Evolutionary conservation across 352 stramenopile genomes (phyloP).

Genomic region (Phytophthora uliginosa): DNA sequence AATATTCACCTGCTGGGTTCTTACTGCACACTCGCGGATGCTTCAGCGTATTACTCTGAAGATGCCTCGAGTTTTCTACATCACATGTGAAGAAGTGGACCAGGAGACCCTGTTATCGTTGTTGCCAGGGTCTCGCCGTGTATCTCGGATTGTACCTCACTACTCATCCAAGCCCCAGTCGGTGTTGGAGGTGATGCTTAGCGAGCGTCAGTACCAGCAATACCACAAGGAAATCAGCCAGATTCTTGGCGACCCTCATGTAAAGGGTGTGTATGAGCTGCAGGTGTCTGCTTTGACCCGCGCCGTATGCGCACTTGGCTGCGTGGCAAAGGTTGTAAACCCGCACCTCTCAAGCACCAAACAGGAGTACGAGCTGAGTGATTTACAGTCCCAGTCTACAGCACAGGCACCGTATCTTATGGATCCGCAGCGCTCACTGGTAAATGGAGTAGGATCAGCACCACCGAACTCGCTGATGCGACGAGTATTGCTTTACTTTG

Average conservation of each 20-base stretch:
- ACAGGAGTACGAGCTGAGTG: slow-evolving; percentile 71
- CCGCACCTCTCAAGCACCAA: slow-evolving; percentile 49
- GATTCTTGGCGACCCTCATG: slow-evolving; percentile 82
- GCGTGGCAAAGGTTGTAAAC: slow-evolving; percentile 73
- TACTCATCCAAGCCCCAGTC: slow-evolving; percentile 61
- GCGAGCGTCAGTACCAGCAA: slow-evolving; percentile 77
- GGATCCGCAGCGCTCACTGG: slow-evolving; percentile 34
- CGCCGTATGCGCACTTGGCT: slow-evolving; percentile 94
- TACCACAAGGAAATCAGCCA: slow-evolving; percentile 82
- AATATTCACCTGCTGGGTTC: slow-evolving; percentile 96
- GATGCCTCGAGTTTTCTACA: slow-evolving; percentile 75
- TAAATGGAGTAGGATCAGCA: slow-evolving; percentile 7
- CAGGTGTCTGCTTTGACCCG: slow-evolving; percentile 92
- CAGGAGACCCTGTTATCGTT: slow-evolving; percentile 80
- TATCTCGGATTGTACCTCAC: slow-evolving; percentile 70
- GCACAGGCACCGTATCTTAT: slow-evolving; percentile 73
- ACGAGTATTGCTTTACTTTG: slow-evolving; percentile 76
- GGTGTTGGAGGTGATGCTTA: slow-evolving; percentile 76
- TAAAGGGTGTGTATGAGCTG: slow-evolving; percentile 95
- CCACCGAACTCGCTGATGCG: slow-evolving; percentile 46
- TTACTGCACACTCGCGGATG: slow-evolving; percentile 88
- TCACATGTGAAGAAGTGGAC: slow-evolving; percentile 77
- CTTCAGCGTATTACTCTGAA: slow-evolving; percentile 81
- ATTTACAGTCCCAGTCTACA: slow-evolving; percentile 83
- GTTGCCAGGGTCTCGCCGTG: slow-evolving; percentile 56